A percentile compares a stretch with the other conserved stretches of the same genome.
phyloP scores from a whole-genome alignment of 805 yeast species.

The Metschnikowia noctiluminum region DNA sequence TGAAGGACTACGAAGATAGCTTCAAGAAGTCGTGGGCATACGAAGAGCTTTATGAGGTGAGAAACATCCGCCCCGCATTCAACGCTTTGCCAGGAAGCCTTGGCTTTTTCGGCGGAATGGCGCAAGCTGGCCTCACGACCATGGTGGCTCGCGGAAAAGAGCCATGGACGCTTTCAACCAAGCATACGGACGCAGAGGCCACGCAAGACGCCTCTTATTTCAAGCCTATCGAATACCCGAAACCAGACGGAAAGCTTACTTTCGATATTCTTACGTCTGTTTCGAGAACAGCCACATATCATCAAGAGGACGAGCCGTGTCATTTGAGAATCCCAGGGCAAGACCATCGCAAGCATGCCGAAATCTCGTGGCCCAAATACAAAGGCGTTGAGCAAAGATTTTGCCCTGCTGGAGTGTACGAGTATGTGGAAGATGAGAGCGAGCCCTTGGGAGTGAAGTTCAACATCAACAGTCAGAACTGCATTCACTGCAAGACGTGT shows the following conservation, averaged over 20 bases:
- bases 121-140: slow-evolving; percentile 81
- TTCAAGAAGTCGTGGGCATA: slow-evolving; percentile 80
- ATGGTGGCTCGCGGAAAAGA: slow-evolving; percentile 71
- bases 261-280: slow-evolving; percentile 94
- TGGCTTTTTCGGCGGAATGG: slow-evolving; percentile 80
- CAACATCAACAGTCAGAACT: slow-evolving; percentile 93
- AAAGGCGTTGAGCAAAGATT: slow-evolving; percentile 88
- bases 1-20: slow-evolving; percentile 59
- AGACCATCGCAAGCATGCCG: slow-evolving; percentile 64
- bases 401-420: slow-evolving; percentile 99
- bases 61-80: slow-evolving; percentile 93
- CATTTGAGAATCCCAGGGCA: slow-evolving; percentile 70
- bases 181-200: slow-evolving; percentile 65
- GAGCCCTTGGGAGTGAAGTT: slow-evolving; percentile 67
- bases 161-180: slow-evolving; percentile 82
- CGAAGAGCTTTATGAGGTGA: slow-evolving; percentile 76
- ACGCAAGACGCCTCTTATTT: slow-evolving; percentile 67
- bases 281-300: slow-evolving; percentile 93
- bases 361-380: slow-evolving; percentile 65
- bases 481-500: slow-evolving; percentile 98
- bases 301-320: slow-evolving; percentile 89
- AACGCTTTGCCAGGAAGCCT: slow-evolving; percentile 47
- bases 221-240: slow-evolving; percentile 81
- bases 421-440: slow-evolving; percentile 70
- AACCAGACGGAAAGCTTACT: slow-evolving; percentile 90